Conservation (phyloP, 371 early-diverging fungal species). For the Rhizopus sp. region DNA sequence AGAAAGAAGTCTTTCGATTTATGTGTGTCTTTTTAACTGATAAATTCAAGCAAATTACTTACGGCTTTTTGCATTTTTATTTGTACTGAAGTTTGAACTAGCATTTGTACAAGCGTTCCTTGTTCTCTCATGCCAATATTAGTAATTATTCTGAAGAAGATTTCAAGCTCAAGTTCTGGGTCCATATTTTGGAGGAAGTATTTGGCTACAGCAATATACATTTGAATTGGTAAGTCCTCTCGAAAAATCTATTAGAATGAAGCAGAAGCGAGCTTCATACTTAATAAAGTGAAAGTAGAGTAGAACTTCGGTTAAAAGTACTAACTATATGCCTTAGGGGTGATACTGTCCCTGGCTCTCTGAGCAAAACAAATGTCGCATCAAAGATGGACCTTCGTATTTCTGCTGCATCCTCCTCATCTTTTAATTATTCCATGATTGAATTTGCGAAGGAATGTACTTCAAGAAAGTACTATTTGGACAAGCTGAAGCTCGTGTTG, state of each 20-base stretch:
- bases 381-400: conserved; percentile 20
- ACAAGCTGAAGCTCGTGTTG: conserved; percentile 15
- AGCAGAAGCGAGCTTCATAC: conserved; percentile 8
- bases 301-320: conserved; percentile 10
- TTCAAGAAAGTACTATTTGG: conserved; percentile 14
- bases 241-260: conserved; percentile 16
- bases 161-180: conserved; percentile 20
- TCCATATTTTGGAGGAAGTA: conserved; percentile 15
- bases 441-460: conserved; percentile 20
- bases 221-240: conserved; percentile 19
- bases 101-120: conserved; percentile 6
- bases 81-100: conserved; percentile 14
- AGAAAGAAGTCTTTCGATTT: conserved; percentile 16
- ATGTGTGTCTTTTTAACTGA: conserved; percentile 14
- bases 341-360: conserved; percentile 17
- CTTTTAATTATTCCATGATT: conserved; percentile 13
- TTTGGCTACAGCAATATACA: conserved; percentile 18
- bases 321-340: conserved; percentile 20
- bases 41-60: conserved; percentile 8
- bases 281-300: conserved; percentile 11
- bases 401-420: conserved; percentile 8
- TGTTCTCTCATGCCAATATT: conserved; percentile 15
- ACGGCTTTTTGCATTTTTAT: conserved; percentile 11
- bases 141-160: conserved; percentile 16
- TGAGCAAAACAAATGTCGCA: conserved; percentile 12